A percentile compares a stretch with the other conserved stretches of the same genome.
These are phyloP conservation scores for Afroboletus lepidellus DNA, from an alignment of 1,284 basidiomycete species.

Conservation along the genomic window DNA sequence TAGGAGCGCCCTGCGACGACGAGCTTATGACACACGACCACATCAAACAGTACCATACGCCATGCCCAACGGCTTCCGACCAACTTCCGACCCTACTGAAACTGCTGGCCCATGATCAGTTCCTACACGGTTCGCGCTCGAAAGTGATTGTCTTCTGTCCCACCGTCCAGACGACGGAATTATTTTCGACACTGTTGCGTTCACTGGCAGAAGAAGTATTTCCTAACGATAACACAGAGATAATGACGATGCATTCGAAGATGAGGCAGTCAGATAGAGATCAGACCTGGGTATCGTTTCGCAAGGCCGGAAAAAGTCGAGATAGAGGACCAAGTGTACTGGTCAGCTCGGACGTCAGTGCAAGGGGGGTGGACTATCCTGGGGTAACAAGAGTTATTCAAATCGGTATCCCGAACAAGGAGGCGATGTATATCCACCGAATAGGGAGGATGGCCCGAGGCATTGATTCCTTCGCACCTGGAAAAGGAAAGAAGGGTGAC, in stretches of 20 bases:
- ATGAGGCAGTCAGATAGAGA: constrained; percentile 51
- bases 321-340: constrained; percentile 54
- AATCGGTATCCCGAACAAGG: constrained; percentile 72
- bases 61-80: constrained; percentile 63
- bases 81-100: constrained; percentile 81
- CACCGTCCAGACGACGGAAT: constrained; percentile 85
- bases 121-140: constrained; percentile 65
- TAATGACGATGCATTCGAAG: constrained; percentile 90
- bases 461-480: constrained; percentile 50
- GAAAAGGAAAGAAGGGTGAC: background rate
- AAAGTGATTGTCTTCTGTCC: constrained; percentile 90
- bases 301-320: constrained; percentile 59
- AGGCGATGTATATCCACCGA: constrained; percentile 88
- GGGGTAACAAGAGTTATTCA: constrained; percentile 93
- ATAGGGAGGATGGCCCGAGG: constrained; percentile 91
- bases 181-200: constrained; percentile 67
- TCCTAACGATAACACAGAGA: constrained; percentile 46
- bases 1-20: background rate
- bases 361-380: constrained; percentile 89
- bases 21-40: constrained; percentile 61
- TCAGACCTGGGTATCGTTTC: constrained; percentile 23
- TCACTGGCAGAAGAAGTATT: constrained; percentile 49
- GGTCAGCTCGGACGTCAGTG: constrained; percentile 88
- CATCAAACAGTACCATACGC: constrained; percentile 83
- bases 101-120: constrained; percentile 88